Percentiles rank a stretch among this genome's conserved stretches.
Conservation (phyloP, 495 filamentous ascomycete genomes). For the Aspergillus leporis region DNA sequence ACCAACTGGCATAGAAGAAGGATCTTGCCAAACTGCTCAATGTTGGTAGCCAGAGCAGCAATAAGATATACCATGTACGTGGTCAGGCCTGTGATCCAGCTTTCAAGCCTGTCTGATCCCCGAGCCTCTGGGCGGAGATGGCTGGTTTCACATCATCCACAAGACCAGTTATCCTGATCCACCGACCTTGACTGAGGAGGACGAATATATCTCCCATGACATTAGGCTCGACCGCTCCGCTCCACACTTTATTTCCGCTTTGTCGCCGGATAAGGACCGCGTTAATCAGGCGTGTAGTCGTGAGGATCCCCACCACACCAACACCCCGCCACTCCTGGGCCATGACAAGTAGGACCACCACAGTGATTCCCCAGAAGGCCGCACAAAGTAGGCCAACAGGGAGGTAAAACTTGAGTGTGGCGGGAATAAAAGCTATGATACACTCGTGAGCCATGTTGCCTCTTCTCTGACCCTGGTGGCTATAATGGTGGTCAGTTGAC, state of each 20-base stretch:
- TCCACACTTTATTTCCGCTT: slow-evolving; percentile 30
- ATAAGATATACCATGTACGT: slow-evolving; percentile 57
- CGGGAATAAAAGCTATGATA: too few species aligned
- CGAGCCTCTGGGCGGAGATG: slow-evolving; percentile 56
- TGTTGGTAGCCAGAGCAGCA: slow-evolving; percentile 52
- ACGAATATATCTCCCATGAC: slow-evolving; percentile 40
- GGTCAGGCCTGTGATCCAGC: slow-evolving; percentile 43
- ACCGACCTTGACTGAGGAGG: slow-evolving; percentile 25
- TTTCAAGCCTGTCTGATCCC: slow-evolving; percentile 51
- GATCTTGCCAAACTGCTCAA: slow-evolving; percentile 46
- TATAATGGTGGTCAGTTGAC: slow-evolving; percentile 46
- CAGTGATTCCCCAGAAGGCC: too few species aligned
- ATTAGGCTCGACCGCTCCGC: slow-evolving; percentile 36
- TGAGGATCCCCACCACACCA: slow-evolving; percentile 22
- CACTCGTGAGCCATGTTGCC: too few species aligned
- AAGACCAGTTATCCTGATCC: slow-evolving; percentile 51
- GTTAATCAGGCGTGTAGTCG: slow-evolving; percentile 47
- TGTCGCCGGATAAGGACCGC: slow-evolving; percentile 51
- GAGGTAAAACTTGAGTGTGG: too few species aligned
- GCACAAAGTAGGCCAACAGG: too few species aligned
- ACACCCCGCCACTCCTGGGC: slow-evolving; percentile 8
- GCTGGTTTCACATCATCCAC: slow-evolving; percentile 59
- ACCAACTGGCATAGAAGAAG: slow-evolving; percentile 51
- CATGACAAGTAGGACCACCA: too few species aligned
- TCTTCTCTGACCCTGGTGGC: slow-evolving; percentile 26